A percentile compares a stretch with the other conserved stretches of the same genome.
Conservation (phyloP, 2,329 filamentous ascomycete species). For the Epichloe gansuensis region DNA sequence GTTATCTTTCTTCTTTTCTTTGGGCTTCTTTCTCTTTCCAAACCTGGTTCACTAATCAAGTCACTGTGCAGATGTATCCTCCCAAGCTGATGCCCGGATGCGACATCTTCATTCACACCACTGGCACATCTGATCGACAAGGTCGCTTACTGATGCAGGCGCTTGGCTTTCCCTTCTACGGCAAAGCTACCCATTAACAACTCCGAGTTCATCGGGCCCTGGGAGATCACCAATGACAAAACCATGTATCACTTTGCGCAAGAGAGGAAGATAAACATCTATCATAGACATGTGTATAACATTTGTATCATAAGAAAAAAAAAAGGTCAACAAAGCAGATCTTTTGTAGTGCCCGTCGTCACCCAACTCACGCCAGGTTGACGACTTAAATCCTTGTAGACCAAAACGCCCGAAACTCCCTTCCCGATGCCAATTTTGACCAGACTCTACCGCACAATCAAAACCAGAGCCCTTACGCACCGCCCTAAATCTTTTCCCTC, state of each 20-base stretch:
- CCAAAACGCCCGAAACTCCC: constrained; percentile 21
- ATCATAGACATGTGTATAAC: constrained; percentile 21
- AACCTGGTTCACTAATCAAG: not conserved
- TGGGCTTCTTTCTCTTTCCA: not conserved
- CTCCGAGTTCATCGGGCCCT: not conserved
- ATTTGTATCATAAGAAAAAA: constrained; percentile 18
- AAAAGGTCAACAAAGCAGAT: not conserved
- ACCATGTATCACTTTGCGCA: not conserved
- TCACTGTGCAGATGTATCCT: constrained; percentile 41
- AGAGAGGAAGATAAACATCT: not conserved
- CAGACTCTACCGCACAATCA: no score
- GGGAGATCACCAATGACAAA: not conserved
- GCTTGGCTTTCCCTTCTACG: constrained; percentile 57
- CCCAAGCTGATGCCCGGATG: constrained; percentile 71
- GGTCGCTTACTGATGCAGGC: constrained; percentile 55
- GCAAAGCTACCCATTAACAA: constrained; percentile 43
- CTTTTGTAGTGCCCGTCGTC: not conserved
- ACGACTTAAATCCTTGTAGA: constrained; percentile 2
- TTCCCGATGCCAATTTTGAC: constrained; percentile 16
- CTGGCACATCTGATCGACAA: constrained; percentile 74
- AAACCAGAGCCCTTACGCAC: constrained; percentile 2
- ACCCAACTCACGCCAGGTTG: not conserved
- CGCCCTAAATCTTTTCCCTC: constrained; percentile 36
- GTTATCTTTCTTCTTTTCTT: constrained; percentile 11
- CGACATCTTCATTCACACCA: constrained; percentile 73